Percentiles rank a stretch among this genome's conserved stretches.
These are phyloP conservation scores for Picea abies DNA, from an alignment of 83 land plant genomes.

Conservation along the genomic window DNA sequence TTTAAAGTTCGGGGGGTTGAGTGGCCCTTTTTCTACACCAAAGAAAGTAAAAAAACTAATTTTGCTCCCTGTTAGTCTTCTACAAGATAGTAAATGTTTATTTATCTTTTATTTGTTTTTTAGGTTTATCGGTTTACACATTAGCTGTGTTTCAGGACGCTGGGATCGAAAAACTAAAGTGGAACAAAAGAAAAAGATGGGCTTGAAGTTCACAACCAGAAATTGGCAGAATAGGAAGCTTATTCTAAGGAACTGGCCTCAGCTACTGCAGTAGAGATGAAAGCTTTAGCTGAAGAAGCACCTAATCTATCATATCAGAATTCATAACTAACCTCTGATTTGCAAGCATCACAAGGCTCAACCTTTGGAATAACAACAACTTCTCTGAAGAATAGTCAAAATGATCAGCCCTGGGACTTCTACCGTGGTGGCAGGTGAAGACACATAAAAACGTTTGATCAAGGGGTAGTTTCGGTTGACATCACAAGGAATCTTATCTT, in stretches of 20 bases:
- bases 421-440: conserved; percentile 29
- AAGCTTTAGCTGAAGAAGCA: conserved; percentile 81
- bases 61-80: neutral
- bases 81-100: neutral
- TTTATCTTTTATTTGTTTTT: neutral
- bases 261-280: conserved; percentile 82
- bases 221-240: conserved; percentile 78
- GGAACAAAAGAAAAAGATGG: conserved; percentile 78
- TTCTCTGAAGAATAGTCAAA: conserved; percentile 13
- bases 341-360: conserved; percentile 41
- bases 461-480: conserved; percentile 14
- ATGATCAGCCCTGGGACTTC: neutral
- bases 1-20: neutral
- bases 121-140: no score
- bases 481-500: conserved; percentile 42
- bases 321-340: conserved; percentile 56
- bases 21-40: neutral
- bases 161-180: conserved; percentile 71
- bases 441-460: no score
- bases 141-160: conserved; percentile 36
- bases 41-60: neutral
- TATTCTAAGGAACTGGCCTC: conserved; percentile 85
- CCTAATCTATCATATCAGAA: conserved; percentile 81
- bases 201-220: conserved; percentile 54
- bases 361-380: conserved; percentile 25